Evolutionary conservation across 1,284 basidiomycete genomes (phyloP).

Genomic region (Hymenochaete sp.): DNA sequence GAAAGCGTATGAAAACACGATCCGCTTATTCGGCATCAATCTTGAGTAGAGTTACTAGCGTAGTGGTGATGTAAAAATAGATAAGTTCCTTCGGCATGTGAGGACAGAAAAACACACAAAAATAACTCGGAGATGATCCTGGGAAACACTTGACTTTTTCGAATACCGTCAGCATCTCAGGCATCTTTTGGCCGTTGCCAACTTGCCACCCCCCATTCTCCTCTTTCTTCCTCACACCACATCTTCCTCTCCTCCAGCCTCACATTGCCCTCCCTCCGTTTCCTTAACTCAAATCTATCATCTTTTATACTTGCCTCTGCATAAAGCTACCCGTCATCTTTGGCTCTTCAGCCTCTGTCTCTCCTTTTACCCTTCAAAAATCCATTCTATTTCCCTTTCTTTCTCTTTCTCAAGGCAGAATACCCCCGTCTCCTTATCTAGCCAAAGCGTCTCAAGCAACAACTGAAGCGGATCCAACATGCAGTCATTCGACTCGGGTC

Average conservation of each 20-base stretch:
- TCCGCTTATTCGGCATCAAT: conserved; percentile 57
- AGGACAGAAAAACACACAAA: too few species aligned
- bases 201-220: conserved; percentile 9
- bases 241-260: background rate
- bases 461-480: conserved; percentile 6
- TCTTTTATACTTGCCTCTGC: too few species aligned
- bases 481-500: conserved; percentile 19
- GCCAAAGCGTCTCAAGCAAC: background rate
- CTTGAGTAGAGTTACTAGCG: too few species aligned
- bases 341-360: conserved; percentile 5
- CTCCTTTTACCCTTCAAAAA: background rate
- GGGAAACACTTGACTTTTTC: too few species aligned
- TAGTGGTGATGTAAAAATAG: conserved; percentile 21
- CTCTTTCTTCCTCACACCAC: conserved; percentile 1
- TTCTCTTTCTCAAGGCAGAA: background rate
- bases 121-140: too few species aligned
- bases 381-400: background rate
- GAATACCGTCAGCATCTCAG: too few species aligned
- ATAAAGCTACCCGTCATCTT: conserved; percentile 2
- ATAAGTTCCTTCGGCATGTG: too few species aligned
- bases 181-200: too few species aligned
- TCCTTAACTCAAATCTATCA: background rate
- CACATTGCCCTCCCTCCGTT: conserved; percentile 1
- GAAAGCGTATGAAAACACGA: conserved; percentile 59
- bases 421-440: conserved; percentile 7